These are phyloP conservation scores for Capsella rubella DNA, from an alignment of 441 rosid genomes.

Conservation along the genomic window DNA sequence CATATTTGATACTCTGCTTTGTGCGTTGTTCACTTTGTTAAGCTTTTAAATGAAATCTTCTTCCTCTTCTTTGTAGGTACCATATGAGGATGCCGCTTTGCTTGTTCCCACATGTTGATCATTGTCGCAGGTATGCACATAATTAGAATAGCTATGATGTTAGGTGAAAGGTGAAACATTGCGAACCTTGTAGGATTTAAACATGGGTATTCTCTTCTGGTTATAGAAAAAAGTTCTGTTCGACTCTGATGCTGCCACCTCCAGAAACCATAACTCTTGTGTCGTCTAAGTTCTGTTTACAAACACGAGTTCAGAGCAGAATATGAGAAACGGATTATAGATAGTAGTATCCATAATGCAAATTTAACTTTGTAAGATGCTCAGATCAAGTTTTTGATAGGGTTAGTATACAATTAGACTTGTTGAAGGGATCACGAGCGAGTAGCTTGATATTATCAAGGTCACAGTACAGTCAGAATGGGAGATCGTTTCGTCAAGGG, in stretches of 20 bases:
- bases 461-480: background rate
- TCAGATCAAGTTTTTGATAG: background rate
- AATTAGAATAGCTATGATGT: background rate
- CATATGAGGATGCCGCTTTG: conserved; percentile 25
- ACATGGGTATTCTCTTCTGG: background rate
- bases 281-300: background rate
- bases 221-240: background rate
- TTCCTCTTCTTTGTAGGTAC: conserved; percentile 29
- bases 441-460: background rate
- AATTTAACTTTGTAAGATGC: background rate
- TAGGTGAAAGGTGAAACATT: background rate
- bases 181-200: background rate
- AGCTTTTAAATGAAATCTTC: conserved; percentile 19
- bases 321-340: background rate
- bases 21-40: conserved; percentile 7
- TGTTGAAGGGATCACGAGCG: background rate
- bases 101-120: conserved; percentile 1
- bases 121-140: conserved; percentile 22
- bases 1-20: conserved; percentile 12
- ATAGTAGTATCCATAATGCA: background rate
- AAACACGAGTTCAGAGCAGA: background rate
- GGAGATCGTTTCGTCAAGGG: background rate
- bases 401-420: background rate
- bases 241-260: background rate
- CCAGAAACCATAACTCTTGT: background rate